Evolutionary conservation across 108 stramenopile species (phyloP), one percentile per base, ranked within the genome.

Genomic region (Cyclotella atomus): DNA sequence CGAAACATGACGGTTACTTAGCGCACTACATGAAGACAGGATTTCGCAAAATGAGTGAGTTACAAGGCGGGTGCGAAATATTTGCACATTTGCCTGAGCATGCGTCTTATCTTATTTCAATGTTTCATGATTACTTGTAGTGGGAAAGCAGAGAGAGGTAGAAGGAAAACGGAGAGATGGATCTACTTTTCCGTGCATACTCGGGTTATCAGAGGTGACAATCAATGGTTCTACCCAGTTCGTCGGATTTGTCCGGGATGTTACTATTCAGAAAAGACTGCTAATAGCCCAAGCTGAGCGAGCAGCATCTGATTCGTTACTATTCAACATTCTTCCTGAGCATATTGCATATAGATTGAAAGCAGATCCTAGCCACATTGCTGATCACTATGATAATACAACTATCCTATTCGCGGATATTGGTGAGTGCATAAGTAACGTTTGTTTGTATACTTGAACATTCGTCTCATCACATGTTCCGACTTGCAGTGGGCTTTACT

Each of bases 381-480:
- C 87, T n/a, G 86, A 87, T 73, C 79, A 73, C 59, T 87, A 73
- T 68, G 77, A 82, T 19, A 82, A 87, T 35, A 73, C 71, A 6
- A 84, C 84, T 20, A 84, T 85, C 28, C 53, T 86, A 8, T 83
- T 87, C 63, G 86, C 83, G 14, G 87, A 88, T 44, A 88, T 88
- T 66, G 83, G 60, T 61, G 23, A 36, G 60, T 61, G 38, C n/a
- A 15, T 61, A 6, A 4, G 1, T 0, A 61, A 0, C 20, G 19
- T 61, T 10, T 41, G 1, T 3, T 41, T 61, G 0, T 23, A 6
- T 61, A 1, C 41, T 20, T 24, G 6, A n/a, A n/a, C n/a, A 30
- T 41, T 36, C 17, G 16, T 38, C 20, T 2, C 36, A 38, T 0
- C 25, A 38, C 10, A 41, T 36, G 57, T n/a, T n/a, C n/a, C n/a